Evolutionary conservation across 1,284 basidiomycete species (phyloP), one percentile per base, ranked within the genome.

Genomic region (Ganoderma sp.): DNA sequence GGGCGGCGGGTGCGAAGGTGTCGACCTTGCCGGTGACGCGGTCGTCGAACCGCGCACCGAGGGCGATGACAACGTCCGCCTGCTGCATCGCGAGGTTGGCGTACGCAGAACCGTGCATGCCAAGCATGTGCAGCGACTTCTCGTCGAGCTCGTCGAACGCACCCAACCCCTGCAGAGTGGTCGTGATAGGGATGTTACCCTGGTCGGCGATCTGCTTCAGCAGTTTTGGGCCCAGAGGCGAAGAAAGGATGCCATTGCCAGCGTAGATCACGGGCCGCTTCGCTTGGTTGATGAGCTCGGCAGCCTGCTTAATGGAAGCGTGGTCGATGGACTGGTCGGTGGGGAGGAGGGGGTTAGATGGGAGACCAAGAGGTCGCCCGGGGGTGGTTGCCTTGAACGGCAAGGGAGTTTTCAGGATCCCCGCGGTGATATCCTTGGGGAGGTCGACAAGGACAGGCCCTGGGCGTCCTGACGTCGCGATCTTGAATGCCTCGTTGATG

Each of bases 401-500:
- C 45, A 72, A 66, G n/a, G 71, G 71, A 15, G 69, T 72, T 61
- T 70, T 70, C 32, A 99, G 88, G 76, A 98, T 92, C 63, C 91
- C 90, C 0, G 98, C 98, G 0, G 97, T 99, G 66, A 99, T 90
- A 79, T 99, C 98, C 82, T 99, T 99, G 54, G 97, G 97, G 28
- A 99, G 86, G 78, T 99, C 97, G 70, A 99, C 97, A 69, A 99
- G 91, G 50, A 99, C 97, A 67, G 98, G 97, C 2, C 97, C 97
- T 1, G 97, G 97, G 52, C 98, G 90, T 1, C 97, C 98, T 10
- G 95, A 95, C 2, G 95, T 98, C 42, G 98, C 97, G 73, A 99
- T 99, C 82, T 99, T 98, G 89, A 99, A 99, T 0, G 97, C 98
- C 81, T 99, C 97, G 80, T 99, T 99, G 81, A 99, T 98, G 72